Conservation (phyloP, 73 alveolate species). For the Paraurostyla sp. region DNA sequence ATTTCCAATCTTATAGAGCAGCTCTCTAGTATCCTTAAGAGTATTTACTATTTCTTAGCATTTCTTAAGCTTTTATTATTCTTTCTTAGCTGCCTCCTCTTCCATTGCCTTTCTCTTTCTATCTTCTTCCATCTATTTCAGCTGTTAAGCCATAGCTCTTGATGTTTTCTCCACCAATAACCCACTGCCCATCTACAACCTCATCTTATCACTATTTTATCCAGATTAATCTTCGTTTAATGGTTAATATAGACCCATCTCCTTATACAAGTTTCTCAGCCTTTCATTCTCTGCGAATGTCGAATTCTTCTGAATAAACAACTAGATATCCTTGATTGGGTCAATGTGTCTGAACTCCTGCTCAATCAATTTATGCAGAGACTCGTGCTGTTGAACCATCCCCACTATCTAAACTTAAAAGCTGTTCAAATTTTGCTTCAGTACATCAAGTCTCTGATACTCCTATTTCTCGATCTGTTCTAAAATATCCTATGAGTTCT, state of each 20-base stretch:
- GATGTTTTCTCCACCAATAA: constrained; percentile 42
- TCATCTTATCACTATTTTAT: background rate
- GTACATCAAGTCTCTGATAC: constrained; percentile 43
- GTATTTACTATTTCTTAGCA: constrained; percentile 33
- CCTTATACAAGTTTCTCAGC: constrained; percentile 58
- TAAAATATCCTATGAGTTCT: constrained; percentile 53
- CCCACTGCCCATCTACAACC: background rate
- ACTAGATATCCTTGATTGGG: constrained; percentile 62
- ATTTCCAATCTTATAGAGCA: constrained; percentile 53
- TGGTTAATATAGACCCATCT: constrained; percentile 49
- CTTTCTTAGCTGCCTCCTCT: constrained; percentile 46
- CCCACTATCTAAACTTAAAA: background rate
- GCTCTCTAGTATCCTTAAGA: constrained; percentile 54
- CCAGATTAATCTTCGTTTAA: background rate
- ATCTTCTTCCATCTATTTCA: constrained; percentile 54
- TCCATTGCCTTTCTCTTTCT: constrained; percentile 45
- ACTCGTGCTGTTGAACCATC: background rate
- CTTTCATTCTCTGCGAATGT: constrained; percentile 59
- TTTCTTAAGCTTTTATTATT: constrained; percentile 21
- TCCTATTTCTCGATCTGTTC: constrained; percentile 62
- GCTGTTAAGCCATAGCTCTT: constrained; percentile 55
- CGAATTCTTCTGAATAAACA: constrained; percentile 50
- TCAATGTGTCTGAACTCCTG: constrained; percentile 32
- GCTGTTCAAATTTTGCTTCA: constrained; percentile 31
- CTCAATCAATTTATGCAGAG: constrained; percentile 62